Conservation (phyloP, 2,329 filamentous ascomycete genomes). For the Xylogone sp. region DNA sequence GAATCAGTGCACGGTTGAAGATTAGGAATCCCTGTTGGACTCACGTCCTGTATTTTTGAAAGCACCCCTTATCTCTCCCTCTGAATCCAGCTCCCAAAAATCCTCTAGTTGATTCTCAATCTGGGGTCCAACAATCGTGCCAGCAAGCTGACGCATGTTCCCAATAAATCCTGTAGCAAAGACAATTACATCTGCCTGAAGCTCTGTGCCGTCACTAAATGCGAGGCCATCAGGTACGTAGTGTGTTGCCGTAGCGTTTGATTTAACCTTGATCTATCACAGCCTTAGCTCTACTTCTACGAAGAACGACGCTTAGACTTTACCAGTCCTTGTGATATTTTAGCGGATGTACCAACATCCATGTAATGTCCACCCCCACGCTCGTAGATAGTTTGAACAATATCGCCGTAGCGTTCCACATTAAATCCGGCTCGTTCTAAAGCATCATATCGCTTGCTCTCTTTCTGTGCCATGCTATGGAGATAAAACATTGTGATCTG, state of each 20-base stretch:
- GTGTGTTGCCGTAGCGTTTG: conserved; percentile 4
- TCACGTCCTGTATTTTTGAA: conserved; percentile 12
- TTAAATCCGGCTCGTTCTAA: conserved; percentile 53
- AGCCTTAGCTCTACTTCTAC: not conserved
- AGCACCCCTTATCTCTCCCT: conserved; percentile 36
- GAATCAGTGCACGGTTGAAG: not conserved
- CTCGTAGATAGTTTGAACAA: conserved; percentile 52
- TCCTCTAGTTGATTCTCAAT: conserved; percentile 43
- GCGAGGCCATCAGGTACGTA: conserved; percentile 18
- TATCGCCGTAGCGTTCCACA: conserved; percentile 49
- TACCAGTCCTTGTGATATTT: conserved; percentile 49
- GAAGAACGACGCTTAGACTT: conserved; percentile 19
- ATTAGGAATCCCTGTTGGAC: not conserved
- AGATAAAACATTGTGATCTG: conserved; percentile 1
- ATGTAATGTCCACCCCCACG: conserved; percentile 56
- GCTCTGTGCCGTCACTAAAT: conserved; percentile 38
- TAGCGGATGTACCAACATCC: conserved; percentile 46
- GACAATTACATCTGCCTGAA: conserved; percentile 49
- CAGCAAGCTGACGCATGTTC: conserved; percentile 46
- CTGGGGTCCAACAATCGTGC: conserved; percentile 44
- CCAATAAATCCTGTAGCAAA: conserved; percentile 42
- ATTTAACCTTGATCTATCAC: conserved; percentile 17
- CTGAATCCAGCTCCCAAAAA: conserved; percentile 43
- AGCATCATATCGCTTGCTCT: conserved; percentile 36
- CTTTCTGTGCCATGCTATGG: conserved; percentile 1